Evolutionary conservation across 2,329 filamentous ascomycete genomes (phyloP), one percentile per base, ranked within the genome.

Genomic region (Aspergillus awamori): DNA sequence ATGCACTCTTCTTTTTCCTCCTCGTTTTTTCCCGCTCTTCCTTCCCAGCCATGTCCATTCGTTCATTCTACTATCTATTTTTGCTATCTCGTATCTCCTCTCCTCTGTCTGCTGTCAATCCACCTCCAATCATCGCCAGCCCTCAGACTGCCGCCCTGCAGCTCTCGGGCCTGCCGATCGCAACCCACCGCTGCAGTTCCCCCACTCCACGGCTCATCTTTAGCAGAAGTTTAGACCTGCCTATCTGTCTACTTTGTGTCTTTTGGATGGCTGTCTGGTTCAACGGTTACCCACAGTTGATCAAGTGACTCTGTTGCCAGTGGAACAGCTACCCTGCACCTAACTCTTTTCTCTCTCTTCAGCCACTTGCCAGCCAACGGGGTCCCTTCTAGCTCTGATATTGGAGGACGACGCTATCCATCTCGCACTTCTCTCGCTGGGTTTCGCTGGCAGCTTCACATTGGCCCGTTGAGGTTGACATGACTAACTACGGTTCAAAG

Each of bases 1-100:
- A 77, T 78, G 76, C 76, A 78, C 5, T 54, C 68, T 67, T 65
- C 63, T 65, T 63, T 68, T 53, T 38, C 28, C 30, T 11, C n/a
- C n/a, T n/a, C n/a, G n/a, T n/a, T n/a, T n/a, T n/a, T n/a, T n/a
- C n/a, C n/a, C 20, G 20, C 20, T 20, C 11, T 15, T 48, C 13
- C 3, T 48, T 2, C 28, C 28, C 28, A 2, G 28, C 28, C 5
- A 3, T 20, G 41, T 28, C 4, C 15, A 26, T n/a, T 20, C 20
- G 3, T 15, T 8, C 20, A 17, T 48, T 22, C 6, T 10, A 30
- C 33, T 2, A 36, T 20, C 39, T 43, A 8, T 43, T 20, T 43
- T 20, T 20, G 7, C 39, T 43, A n/a, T 43, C 39, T 17, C 17
- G n/a, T 43, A 20, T 43, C 39, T 43, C 7, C 39, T 20, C 39